Conservation (phyloP, 2,329 filamentous ascomycete genomes). For the Diaporthe sp. region DNA sequence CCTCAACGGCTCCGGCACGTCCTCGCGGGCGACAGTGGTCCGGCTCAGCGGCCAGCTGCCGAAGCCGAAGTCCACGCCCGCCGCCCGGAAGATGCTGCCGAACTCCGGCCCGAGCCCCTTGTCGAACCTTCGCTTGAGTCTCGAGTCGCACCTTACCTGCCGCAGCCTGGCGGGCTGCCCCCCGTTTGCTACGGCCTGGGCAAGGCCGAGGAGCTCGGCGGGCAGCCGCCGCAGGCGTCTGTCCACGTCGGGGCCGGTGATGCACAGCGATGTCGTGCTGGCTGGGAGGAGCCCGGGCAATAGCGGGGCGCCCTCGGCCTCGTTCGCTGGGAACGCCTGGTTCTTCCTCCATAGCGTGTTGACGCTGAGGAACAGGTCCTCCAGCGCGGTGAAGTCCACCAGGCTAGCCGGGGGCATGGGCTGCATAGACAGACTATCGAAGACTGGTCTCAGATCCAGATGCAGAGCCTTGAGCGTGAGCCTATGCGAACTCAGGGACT, state of each 20-base stretch:
- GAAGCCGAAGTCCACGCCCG: not conserved
- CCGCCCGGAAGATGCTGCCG: not conserved
- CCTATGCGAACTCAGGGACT: not conserved
- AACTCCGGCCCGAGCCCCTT: not conserved
- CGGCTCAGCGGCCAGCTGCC: not conserved
- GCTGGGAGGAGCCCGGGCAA: not conserved
- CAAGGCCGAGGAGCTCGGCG: not conserved
- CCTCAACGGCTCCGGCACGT: not conserved
- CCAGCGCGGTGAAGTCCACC: not conserved
- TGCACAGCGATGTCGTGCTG: not conserved
- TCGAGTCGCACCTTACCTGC: slow-evolving; percentile 4
- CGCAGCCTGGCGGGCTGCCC: not conserved
- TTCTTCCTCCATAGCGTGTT: not conserved
- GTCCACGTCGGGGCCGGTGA: not conserved
- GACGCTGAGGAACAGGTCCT: not conserved
- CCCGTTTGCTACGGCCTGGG: not conserved
- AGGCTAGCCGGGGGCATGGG: not conserved
- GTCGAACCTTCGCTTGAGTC: not conserved
- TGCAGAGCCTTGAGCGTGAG: not conserved
- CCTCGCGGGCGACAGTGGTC: not conserved
- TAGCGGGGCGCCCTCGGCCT: no score
- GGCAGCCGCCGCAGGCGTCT: not conserved
- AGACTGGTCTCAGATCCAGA: not conserved
- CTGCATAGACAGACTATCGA: not conserved
- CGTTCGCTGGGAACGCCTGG: no score